Base-by-base conservation (phyloP, 805 yeast species). In the Cyberlindnera amylophila region DNA sequence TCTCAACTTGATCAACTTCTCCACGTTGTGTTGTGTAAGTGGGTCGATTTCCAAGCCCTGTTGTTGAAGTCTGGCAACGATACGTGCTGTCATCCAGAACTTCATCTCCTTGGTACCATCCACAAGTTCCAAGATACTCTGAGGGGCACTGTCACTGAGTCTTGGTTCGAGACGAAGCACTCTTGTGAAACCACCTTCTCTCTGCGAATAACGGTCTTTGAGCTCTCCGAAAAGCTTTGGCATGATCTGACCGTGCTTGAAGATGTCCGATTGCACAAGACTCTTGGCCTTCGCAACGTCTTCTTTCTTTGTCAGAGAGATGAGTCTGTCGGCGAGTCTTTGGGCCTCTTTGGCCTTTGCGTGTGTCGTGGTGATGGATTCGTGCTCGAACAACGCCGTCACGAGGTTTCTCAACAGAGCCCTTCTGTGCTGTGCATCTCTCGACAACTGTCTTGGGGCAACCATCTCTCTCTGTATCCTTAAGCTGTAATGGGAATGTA, bases 61-160 rank as follows among this genome's bases (percentile, higher is more conserved):
- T 38, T 72, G 64, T 64, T 85, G 81, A 40, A 83, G 68, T 52
- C 96, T 74, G n/a, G 95, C 96, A 6, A 85, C 91, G 4, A 79
- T 71, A 62, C 86, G 77, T n/a, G 96, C 96, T 8, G 79, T 73
- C 55, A 78, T 67, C 79, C 95, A 85, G 50, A 79, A 74, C 53
- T 82, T 77, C 71, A 86, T 74, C 59, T 87, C 96, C 45, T 78
- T 67, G 14, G 70, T 64, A 4, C 82, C 79, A 53, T 86, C 96
- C 1, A 91, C 95, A 36, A 93, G 70, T 64, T 93, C 99, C 41
- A 93, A 58, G 8, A 90, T 81, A 0, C 93, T 81, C 72, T 86
- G 93, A 26, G 90, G 90, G 0, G 97, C 96, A 47, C 81, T 84
- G 61, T 93, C 99, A 42, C 93, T 90, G 36, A 82, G 63, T 51